phyloP scores from a whole-genome alignment of 768 basidiomycete genomes.

The Cytidiella melzeri region DNA sequence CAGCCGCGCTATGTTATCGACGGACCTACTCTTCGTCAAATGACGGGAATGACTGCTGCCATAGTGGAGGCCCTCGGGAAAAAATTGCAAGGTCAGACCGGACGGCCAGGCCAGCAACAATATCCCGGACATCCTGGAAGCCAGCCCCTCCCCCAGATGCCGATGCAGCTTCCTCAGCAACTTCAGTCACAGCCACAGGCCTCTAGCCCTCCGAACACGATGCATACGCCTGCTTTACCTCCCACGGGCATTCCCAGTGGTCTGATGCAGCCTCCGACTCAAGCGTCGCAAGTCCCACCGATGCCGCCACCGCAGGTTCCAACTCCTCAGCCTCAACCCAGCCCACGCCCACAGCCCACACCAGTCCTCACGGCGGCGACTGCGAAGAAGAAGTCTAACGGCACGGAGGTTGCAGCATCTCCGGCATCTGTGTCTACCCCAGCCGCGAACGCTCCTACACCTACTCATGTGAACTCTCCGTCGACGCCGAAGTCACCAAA shows the following conservation, averaged over 20 bases:
- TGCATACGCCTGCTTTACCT: not conserved
- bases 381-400: conserved; percentile 15
- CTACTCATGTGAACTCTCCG: conserved; percentile 44
- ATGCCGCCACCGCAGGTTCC: not conserved
- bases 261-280: conserved; percentile 4
- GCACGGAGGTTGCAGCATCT: conserved; percentile 9
- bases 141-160: not conserved
- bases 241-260: not conserved
- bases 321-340: conserved; percentile 9
- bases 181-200: conserved; percentile 1
- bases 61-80: not conserved
- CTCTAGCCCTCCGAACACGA: not conserved
- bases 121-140: not conserved
- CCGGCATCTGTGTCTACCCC: conserved; percentile 42
- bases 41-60: not conserved
- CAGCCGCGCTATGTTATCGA: not conserved
- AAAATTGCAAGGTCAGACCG: not conserved
- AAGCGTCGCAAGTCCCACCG: conserved; percentile 2
- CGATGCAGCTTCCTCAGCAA: not conserved
- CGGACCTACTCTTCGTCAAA: not conserved
- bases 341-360: conserved; percentile 5
- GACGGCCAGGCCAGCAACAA: not conserved
- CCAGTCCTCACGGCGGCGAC: conserved; percentile 10
- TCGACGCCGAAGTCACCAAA: conserved; percentile 70
- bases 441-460: conserved; percentile 36